Evolutionary conservation across 495 filamentous ascomycete genomes (phyloP), one percentile per base, ranked within the genome.

Genomic region (Penicillium lividum): DNA sequence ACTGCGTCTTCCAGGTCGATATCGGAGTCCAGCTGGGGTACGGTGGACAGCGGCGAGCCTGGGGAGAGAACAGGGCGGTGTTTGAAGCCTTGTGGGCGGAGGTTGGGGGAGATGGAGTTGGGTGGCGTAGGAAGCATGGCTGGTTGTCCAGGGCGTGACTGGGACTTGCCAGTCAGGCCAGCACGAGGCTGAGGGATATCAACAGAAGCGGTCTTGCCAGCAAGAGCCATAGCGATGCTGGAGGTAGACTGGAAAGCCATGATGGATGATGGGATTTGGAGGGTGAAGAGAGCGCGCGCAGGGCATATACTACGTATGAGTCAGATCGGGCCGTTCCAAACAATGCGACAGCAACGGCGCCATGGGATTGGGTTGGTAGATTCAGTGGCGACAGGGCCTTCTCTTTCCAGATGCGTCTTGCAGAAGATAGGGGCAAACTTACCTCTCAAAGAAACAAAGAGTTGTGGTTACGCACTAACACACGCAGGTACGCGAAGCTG

Each of bases 61-160:
- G 81, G 71, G 45, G 67, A 71, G 38, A 64, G 74, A 43, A 62
- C 67, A 28, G 67, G 65, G 62, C 71, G 75, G 25, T 68, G 66
- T 64, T 84, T 85, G 67, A 90, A 87, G 64, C 84, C 86, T 59
- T 93, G 91, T 46, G 94, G 89, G 63, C 89, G 86, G 51, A 97
- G 84, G 53, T 84, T 87, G 31, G 93, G 94, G 38, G 93, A 97
- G 71, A 97, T 93, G 68, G 94, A 97, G 77, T 95, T 95, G 53
- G 93, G 93, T 66, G 93, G 93, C 74, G 93, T 98, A 51, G 88
- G 93, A 64, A 97, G 86, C 74, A 82, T 78, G 54, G 67, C 68
- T 60, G 81, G 76, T 74, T 82, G 79, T 62, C 77, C 78, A 54
- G 74, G 75, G 77, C 78, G 83, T 71, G 81, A 73, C 74, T 83